Percentiles rank a stretch among this genome's conserved stretches.
phyloP scores from a whole-genome alignment of 1,284 basidiomycete genomes.

The Moesziomyces globuligerus region DNA sequence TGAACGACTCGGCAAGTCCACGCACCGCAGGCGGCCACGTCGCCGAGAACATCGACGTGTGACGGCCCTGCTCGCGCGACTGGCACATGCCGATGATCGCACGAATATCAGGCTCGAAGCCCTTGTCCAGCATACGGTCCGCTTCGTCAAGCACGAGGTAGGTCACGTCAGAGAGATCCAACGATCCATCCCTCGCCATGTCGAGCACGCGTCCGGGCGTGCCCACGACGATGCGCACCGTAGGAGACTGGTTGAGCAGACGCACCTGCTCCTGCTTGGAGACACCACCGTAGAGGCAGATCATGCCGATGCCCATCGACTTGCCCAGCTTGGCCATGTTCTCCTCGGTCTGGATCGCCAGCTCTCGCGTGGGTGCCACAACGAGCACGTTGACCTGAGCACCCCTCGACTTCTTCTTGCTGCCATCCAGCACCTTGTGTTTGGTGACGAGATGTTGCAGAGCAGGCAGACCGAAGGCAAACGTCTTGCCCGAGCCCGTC shows the following conservation, averaged over 20 bases:
- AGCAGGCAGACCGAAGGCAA: constrained; percentile 93
- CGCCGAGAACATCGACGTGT: constrained; percentile 78
- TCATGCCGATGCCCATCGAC: constrained; percentile 79
- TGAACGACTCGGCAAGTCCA: constrained; percentile 89
- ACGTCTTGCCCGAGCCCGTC: constrained; percentile 90
- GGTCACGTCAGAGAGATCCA: constrained; percentile 76
- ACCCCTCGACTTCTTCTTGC: constrained; percentile 49
- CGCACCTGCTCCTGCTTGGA: constrained; percentile 84
- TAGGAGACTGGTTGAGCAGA: constrained; percentile 71
- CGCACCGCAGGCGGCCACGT: constrained; percentile 99
- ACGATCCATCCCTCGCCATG: constrained; percentile 83
- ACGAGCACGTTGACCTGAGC: constrained; percentile 80
- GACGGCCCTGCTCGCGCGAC: constrained; percentile 69
- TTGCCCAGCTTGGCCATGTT: constrained; percentile 82
- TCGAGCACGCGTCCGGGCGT: constrained; percentile 94
- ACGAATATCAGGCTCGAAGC: constrained; percentile 98
- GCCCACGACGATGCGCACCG: constrained; percentile 81
- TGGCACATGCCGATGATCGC: constrained; percentile 83
- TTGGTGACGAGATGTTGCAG: constrained; percentile 75
- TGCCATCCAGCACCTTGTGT: constrained; percentile 49
- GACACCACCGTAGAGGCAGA: constrained; percentile 92
- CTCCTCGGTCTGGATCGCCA: constrained; percentile 93
- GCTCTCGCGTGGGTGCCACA: constrained; percentile 90
- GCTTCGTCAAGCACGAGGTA: constrained; percentile 97
- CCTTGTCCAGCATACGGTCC: constrained; percentile 97